Conservation (phyloP, 2,329 filamentous ascomycete genomes). For the Cordyceps cicadae region DNA sequence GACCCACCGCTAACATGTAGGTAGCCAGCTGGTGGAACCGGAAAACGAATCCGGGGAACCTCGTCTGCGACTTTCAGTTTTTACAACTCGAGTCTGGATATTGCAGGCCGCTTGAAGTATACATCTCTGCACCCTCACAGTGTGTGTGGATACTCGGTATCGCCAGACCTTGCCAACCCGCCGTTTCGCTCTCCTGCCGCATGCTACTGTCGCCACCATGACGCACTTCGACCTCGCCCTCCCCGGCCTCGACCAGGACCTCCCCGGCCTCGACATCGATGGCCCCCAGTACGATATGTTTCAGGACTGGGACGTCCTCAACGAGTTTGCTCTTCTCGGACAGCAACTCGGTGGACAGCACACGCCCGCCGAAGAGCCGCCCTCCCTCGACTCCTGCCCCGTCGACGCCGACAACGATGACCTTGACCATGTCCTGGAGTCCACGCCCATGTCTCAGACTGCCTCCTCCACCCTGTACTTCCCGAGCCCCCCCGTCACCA, state of each 20-base stretch:
- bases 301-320: conserved; percentile 8
- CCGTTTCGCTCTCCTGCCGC: not conserved
- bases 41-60: conserved; percentile 8
- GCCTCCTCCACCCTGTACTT: not conserved
- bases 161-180: not conserved
- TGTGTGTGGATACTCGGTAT: conserved; percentile 5
- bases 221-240: conserved; percentile 5
- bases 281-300: not conserved
- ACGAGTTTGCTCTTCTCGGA: conserved; percentile 5
- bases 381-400: not conserved
- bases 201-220: not conserved
- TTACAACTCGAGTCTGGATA: not conserved
- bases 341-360: not conserved
- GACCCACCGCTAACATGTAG: conserved; percentile 9
- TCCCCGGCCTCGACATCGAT: not conserved
- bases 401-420: not conserved
- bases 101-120: not conserved
- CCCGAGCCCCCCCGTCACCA: not conserved
- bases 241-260: conserved; percentile 1
- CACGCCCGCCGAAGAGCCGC: not conserved
- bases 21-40: conserved; percentile 3
- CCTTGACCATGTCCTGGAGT: not conserved
- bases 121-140: not conserved
- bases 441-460: not conserved
- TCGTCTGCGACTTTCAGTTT: not conserved